phyloP scores from a whole-genome alignment of 352 stramenopile genomes.

The Phytophthora crassamura region DNA sequence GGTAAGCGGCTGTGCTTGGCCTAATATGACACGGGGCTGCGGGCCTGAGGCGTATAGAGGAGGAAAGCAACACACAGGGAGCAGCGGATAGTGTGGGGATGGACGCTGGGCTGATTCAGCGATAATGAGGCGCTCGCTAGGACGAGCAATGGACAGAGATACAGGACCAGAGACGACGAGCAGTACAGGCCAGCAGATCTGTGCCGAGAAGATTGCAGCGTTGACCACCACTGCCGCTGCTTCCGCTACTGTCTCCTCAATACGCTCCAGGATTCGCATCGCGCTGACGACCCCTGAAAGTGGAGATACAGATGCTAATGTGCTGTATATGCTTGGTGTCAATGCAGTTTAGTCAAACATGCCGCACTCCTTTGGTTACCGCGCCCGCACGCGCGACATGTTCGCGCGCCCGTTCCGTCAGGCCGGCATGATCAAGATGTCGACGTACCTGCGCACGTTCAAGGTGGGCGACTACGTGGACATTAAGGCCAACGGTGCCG shows the following conservation, averaged over 20 bases:
- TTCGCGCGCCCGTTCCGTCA: conserved; percentile 99
- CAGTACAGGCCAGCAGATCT: background rate
- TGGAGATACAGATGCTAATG: conserved; percentile 32
- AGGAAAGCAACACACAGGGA: conserved; percentile 12
- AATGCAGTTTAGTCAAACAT: conserved; percentile 81
- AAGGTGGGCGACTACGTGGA: conserved; percentile 99
- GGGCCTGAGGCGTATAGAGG: background rate
- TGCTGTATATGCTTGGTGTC: conserved; percentile 17
- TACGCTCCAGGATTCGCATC: background rate
- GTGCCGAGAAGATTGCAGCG: conserved; percentile 2
- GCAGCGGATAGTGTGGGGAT: background rate
- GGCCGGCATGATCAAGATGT: conserved; percentile 96
- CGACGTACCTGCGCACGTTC: conserved; percentile 98
- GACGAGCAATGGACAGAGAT: conserved; percentile 32
- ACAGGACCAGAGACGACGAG: conserved; percentile 18
- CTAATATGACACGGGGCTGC: background rate
- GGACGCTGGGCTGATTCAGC: conserved; percentile 3
- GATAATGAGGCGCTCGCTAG: conserved; percentile 6
- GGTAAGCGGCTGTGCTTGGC: conserved; percentile 42
- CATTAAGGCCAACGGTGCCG: conserved; percentile 98
- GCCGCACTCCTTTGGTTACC: conserved; percentile 99
- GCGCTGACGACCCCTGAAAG: conserved; percentile 3
- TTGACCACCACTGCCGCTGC: background rate
- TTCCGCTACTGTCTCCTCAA: conserved; percentile 1
- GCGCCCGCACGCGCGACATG: conserved; percentile 99